Conservation (phyloP, 2,329 filamentous ascomycete species). For the Claviceps purpurea region DNA sequence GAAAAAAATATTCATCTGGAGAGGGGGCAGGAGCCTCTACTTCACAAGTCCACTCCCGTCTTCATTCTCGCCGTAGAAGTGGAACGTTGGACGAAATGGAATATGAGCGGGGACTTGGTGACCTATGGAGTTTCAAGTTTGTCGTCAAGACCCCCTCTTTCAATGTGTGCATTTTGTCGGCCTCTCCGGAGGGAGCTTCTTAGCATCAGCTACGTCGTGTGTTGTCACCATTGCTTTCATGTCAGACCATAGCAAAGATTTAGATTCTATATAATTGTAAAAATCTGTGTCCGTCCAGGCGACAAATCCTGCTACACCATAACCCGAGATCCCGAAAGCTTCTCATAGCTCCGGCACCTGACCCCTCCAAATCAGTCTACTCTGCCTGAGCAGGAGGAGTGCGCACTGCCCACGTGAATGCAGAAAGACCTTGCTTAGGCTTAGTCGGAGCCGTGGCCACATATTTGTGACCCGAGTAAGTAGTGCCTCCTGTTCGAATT, state of each 20-base stretch:
- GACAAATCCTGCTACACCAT: background rate
- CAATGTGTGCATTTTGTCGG: background rate
- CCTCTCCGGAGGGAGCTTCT: background rate
- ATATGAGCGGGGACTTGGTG: background rate
- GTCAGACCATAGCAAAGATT: background rate
- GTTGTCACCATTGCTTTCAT: background rate
- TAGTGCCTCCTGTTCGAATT: background rate
- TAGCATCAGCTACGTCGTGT: background rate
- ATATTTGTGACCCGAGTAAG: background rate
- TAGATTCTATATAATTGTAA: background rate
- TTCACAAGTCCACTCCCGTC: too few relatives aligned
- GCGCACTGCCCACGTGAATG: slow-evolving; percentile 2
- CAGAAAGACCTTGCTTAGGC: slow-evolving; percentile 1
- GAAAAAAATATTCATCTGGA: too few relatives aligned
- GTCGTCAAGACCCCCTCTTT: background rate
- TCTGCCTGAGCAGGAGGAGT: background rate
- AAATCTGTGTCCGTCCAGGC: background rate
- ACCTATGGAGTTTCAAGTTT: background rate
- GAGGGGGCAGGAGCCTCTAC: too few relatives aligned
- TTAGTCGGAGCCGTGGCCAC: background rate
- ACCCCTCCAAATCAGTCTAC: background rate
- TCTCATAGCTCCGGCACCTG: background rate
- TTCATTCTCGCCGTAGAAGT: background rate
- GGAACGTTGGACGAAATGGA: background rate
- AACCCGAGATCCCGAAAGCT: background rate